These are phyloP conservation scores for Pterulicium gracile DNA, from an alignment of 1,284 basidiomycete species.

Conservation along the genomic window DNA sequence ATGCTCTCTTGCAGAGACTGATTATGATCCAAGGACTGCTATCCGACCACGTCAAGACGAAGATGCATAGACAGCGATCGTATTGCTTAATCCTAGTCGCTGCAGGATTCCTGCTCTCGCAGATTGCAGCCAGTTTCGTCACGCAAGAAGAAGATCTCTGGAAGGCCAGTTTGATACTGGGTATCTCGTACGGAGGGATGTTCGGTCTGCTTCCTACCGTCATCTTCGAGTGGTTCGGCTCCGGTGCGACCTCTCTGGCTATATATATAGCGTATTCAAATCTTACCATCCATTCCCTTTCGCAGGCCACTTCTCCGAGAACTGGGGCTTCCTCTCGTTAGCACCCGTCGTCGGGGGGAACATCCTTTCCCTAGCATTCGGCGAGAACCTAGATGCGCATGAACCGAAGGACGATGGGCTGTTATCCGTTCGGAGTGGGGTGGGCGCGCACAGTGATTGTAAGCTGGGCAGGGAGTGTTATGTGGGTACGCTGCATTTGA, in stretches of 20 bases:
- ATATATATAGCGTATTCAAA: not conserved
- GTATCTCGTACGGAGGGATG: constrained; percentile 67
- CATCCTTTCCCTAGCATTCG: constrained; percentile 78
- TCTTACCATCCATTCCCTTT: constrained; percentile 2
- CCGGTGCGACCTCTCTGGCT: constrained; percentile 33
- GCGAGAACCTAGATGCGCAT: constrained; percentile 69
- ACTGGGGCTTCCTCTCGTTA: constrained; percentile 75
- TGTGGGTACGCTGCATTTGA: constrained; percentile 31
- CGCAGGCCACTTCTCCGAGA: constrained; percentile 68
- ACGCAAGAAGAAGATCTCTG: constrained; percentile 56
- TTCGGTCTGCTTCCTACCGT: constrained; percentile 75
- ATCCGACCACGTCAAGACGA: constrained; percentile 62
- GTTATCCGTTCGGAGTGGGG: not conserved
- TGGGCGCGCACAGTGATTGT: constrained; percentile 17
- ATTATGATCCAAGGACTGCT: constrained; percentile 36
- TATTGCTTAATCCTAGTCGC: constrained; percentile 66
- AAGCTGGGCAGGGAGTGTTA: constrained; percentile 35
- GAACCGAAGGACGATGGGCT: constrained; percentile 17
- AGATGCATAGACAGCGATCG: constrained; percentile 50
- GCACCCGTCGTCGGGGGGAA: constrained; percentile 78
- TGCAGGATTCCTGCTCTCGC: constrained; percentile 57
- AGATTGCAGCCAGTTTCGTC: constrained; percentile 48
- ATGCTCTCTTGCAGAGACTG: not conserved
- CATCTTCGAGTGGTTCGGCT: constrained; percentile 80
- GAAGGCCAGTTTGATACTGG: constrained; percentile 64